These are phyloP conservation scores for Trichoderma guizhouense DNA, from an alignment of 2,329 filamentous ascomycete species.

Conservation along the genomic window DNA sequence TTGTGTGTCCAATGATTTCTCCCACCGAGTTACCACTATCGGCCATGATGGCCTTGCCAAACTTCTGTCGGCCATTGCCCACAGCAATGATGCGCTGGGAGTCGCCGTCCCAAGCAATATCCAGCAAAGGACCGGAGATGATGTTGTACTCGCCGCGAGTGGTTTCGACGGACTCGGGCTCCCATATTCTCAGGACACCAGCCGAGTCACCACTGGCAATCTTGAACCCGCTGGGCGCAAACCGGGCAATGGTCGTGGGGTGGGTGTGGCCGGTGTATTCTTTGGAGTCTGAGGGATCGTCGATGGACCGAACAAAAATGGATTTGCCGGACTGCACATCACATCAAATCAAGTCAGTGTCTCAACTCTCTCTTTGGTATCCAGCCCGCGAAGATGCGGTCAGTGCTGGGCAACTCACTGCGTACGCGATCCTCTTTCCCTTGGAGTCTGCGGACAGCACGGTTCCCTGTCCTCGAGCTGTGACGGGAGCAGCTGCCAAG, in stretches of 20 bases:
- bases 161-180: conserved; percentile 76
- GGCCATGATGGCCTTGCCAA: conserved; percentile 89
- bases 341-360: not conserved
- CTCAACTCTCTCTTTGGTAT: not conserved
- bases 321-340: conserved; percentile 81
- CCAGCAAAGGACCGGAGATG: conserved; percentile 91
- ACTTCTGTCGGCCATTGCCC: conserved; percentile 89
- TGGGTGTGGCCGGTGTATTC: conserved; percentile 92
- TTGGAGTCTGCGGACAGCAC: conserved; percentile 84
- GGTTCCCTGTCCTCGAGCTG: conserved; percentile 80
- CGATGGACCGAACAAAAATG: conserved; percentile 91
- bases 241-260: conserved; percentile 86
- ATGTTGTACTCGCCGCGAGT: conserved; percentile 95
- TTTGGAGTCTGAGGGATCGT: conserved; percentile 76
- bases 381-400: not conserved
- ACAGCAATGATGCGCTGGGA: conserved; percentile 95
- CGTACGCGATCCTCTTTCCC: conserved; percentile 89
- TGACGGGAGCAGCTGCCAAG: conserved; percentile 80
- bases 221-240: conserved; percentile 92
- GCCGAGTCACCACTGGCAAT: conserved; percentile 86
- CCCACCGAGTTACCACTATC: conserved; percentile 96
- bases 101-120: conserved; percentile 96
- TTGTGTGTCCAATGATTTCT: conserved; percentile 88
- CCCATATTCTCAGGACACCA: conserved; percentile 88
- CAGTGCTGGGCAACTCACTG: conserved; percentile 53